Base-by-base conservation (phyloP, 176 grass and related monocot species). In the Alloteropsis semialata region DNA sequence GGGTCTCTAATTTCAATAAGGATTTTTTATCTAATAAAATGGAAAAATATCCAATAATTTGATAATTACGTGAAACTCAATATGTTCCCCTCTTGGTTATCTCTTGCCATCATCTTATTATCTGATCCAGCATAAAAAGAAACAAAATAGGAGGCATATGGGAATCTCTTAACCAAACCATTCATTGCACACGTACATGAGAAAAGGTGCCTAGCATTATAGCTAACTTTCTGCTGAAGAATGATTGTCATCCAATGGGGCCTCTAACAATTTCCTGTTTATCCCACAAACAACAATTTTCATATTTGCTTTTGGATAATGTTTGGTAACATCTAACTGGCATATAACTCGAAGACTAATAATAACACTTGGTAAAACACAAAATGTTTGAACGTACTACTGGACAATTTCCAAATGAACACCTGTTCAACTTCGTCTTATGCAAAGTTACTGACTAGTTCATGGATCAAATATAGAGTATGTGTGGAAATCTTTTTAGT, bases 171-270 rank as follows among this genome's bases (percentile, higher is more conserved):
- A 25, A 78, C 50, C 61, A 69, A 72, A 89, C 75, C 42, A 80
- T 82, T 25, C 83, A 84, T 76, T 75, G 30, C 42, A 80, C 62
- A 76, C 54, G 75, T 75, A 69, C 73, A 29, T 66, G 45, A 25
- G 21, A 82, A 82, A 89, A 70, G 42, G 19, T 10, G 55, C 12
- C 66, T 57, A 72, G 29, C 83, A 86, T 88, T 77, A 85, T 73
- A 17, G 50, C 56, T 82, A 43, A 59, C 69, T 81, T 89, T 78
- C 15, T 69, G 22, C 34, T 58, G 19, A 72, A 85, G 49, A 74
- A 82, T 90, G 65, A 72, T 70, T 46, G 3, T 30, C 25, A 1
- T 39, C 33, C 19, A 64, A 70, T 33, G 44, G 69, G 71, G 21
- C 3, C 71, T 63, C 34, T 46, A 28, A 54, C 16, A 44, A 69